Conservation (phyloP, 2,329 filamentous ascomycete species). For the Rhytidhysteron rufulum region DNA sequence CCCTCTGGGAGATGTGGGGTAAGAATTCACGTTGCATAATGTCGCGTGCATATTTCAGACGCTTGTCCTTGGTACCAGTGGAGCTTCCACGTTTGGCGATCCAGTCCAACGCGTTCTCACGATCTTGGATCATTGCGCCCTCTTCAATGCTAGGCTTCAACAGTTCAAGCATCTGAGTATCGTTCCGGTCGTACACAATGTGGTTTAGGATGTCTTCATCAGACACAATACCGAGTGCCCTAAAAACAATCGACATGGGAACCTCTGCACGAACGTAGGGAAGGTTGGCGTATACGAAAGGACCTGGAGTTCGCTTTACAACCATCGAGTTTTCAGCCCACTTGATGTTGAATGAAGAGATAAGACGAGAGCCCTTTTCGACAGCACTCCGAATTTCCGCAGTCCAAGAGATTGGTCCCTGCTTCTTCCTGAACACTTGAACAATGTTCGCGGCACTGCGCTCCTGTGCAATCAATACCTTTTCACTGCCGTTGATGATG, state of each 20-base stretch:
- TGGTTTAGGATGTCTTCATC: conserved; percentile 98
- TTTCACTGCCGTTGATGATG: conserved; percentile 98
- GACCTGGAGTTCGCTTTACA: conserved; percentile 75
- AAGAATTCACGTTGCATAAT: conserved; percentile 96
- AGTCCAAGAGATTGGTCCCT: conserved; percentile 87
- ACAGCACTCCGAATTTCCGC: conserved; percentile 95
- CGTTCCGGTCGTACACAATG: conserved; percentile 92
- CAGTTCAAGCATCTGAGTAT: conserved; percentile 97
- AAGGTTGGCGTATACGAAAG: conserved; percentile 83
- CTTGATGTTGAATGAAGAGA: conserved; percentile 89
- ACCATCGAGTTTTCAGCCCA: conserved; percentile 80
- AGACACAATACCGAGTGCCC: conserved; percentile 90
- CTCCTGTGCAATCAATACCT: conserved; percentile 96
- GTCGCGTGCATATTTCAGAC: conserved; percentile 87
- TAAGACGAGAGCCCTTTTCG: conserved; percentile 91
- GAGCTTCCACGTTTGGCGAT: conserved; percentile 89
- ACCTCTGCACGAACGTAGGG: conserved; percentile 94
- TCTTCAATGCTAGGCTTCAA: conserved; percentile 96
- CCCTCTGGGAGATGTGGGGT: conserved; percentile 91
- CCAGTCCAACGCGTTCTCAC: conserved; percentile 89
- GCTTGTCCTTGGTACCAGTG: conserved; percentile 73
- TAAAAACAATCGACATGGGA: conserved; percentile 92
- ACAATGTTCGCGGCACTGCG: conserved; percentile 97
- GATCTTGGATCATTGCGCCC: conserved; percentile 91
- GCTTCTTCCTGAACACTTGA: conserved; percentile 97